These are phyloP conservation scores for Fallopia convolvulus DNA, from an alignment of 148 eudicot species.

Conservation along the genomic window DNA sequence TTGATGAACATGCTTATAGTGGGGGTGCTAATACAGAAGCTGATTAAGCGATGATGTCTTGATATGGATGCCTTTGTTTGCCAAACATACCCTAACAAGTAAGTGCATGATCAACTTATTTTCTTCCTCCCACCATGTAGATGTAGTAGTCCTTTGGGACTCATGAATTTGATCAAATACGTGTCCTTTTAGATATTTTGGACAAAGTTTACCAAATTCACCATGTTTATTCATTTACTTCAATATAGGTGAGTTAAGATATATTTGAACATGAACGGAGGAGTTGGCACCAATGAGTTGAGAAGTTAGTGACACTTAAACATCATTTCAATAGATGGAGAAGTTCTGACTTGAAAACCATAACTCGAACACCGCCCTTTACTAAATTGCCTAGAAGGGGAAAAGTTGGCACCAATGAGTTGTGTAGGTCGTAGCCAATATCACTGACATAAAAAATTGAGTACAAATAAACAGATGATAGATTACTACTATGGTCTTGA, in stretches of 20 bases:
- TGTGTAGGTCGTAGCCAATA: not conserved
- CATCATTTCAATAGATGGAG: not conserved
- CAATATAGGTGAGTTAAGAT: too few species aligned
- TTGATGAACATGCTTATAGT: not conserved
- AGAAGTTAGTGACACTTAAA: not conserved
- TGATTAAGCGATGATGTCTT: not conserved
- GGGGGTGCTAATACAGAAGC: not conserved
- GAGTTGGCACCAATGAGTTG: too few species aligned
- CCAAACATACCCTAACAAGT: not conserved
- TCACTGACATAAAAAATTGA: not conserved
- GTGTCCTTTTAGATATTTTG: too few species aligned
- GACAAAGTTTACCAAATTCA: too few species aligned
- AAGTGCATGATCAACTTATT: not conserved
- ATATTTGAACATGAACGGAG: too few species aligned
- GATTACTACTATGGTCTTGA: not conserved
- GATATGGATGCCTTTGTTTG: not conserved
- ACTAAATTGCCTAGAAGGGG: constrained; percentile 1
- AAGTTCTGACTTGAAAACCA: constrained; percentile 1
- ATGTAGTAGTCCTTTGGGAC: too few species aligned
- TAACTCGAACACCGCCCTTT: not conserved
- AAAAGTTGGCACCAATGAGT: not conserved
- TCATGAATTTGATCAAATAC: too few species aligned
- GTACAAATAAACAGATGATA: not conserved
- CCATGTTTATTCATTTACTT: too few species aligned
- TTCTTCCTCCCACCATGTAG: too few species aligned